Evolutionary conservation across 768 basidiomycete genomes (phyloP).

Genomic region (Panellus pusillus): DNA sequence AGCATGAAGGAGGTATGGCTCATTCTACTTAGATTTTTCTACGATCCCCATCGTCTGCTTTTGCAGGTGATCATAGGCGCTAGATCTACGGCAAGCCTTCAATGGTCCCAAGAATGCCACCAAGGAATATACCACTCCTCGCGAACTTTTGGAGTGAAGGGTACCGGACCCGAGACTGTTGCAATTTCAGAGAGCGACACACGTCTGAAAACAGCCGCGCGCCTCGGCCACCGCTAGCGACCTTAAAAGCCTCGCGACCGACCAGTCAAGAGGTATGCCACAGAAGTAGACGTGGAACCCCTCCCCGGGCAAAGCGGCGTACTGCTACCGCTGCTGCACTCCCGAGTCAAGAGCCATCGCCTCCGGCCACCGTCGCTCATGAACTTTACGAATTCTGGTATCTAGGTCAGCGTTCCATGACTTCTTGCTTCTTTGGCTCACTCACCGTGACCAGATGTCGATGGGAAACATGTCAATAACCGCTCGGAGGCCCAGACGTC

Average conservation of each 20-base stretch:
- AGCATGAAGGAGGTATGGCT: not conserved
- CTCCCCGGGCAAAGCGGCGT: slow-evolving; percentile 9
- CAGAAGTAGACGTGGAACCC: slow-evolving; percentile 12
- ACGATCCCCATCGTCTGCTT: not conserved
- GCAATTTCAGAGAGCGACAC: not conserved
- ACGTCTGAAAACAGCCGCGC: not conserved
- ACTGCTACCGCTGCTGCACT: slow-evolving; percentile 3
- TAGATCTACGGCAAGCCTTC: slow-evolving; percentile 4
- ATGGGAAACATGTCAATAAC: slow-evolving; percentile 2
- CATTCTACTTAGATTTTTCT: too few species aligned
- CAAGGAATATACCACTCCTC: slow-evolving; percentile 1
- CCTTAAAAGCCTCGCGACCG: slow-evolving; percentile 10
- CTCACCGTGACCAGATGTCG: not conserved
- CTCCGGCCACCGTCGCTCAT: not conserved
- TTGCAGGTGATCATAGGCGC: not conserved
- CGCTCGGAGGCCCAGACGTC: slow-evolving; percentile 1
- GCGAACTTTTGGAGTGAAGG: slow-evolving; percentile 1
- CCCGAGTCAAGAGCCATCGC: not conserved
- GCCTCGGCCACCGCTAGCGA: not conserved
- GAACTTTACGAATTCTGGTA: slow-evolving; percentile 17
- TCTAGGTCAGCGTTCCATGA: slow-evolving; percentile 1
- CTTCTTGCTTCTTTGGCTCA: not conserved
- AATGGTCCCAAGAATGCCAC: not conserved
- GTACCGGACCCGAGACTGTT: slow-evolving; percentile 3
- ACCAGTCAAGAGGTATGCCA: slow-evolving; percentile 14